Base-by-base conservation (phyloP, 148 eudicot genomes). In the Hydrangea macrophylla region DNA sequence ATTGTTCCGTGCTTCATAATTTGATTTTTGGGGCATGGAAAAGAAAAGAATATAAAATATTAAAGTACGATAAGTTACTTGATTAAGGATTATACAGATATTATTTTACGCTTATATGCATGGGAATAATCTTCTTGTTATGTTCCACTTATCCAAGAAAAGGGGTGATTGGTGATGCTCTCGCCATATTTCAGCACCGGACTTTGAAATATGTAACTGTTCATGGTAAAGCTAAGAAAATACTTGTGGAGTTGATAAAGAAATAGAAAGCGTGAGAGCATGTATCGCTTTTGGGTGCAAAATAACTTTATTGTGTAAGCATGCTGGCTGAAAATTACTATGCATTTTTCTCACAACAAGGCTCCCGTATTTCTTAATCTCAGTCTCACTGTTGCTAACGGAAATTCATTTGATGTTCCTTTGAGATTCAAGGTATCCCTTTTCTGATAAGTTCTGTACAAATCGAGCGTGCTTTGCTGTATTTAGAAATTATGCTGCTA, bases 371-470 rank as follows among this genome's bases (percentile, higher is more conserved):
- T 35, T 54, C 55, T 27, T 36, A 45, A 11, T 51, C 55, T 18
- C 15, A 20, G 11, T 51, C 33, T 50, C 22, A 17, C 13, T 32
- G 42, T 32, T 20, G 10, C 23, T 51, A 22, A 1, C 3, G 22
- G 35, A 33, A 22, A 22, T 23, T 35, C 24, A 7, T 7, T 53
- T 51, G 0, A 51, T 22, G 31, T 53, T 23, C 22, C 55, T 5
- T 13, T 23, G 32, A 30, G 56, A 31, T 18, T 1, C 58, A 50
- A 50, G 40, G 18, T 26, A 11, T 48, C 39, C 53, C 22, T 53
- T 31, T 23, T 32, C 44, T 56, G 36, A 51, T 65, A 50, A 25
- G 30, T 31, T 65, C 33, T 66, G 42, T 48, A 54, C 24, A 53
- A n/a, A 35, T 15, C 4, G 24, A 15, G n/a, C 54, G 27, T 53